Base-by-base conservation (phyloP, 1,139 yeast genomes). In the Suhomyces kunorum region DNA sequence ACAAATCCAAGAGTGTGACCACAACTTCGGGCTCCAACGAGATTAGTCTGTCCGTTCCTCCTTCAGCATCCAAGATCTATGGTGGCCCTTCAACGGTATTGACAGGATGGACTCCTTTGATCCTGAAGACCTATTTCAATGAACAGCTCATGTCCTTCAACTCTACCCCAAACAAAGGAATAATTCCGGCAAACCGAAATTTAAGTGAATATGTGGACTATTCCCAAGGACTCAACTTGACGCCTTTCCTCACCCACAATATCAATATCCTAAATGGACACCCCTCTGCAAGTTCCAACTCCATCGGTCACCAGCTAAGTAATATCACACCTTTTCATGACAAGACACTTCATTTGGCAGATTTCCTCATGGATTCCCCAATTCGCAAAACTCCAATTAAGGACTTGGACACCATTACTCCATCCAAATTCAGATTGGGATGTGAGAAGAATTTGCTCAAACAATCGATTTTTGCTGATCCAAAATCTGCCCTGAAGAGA, bases 361-460 rank as follows among this genome's bases (percentile, higher is more conserved):
- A 72, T 47, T 71, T 72, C 42, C 71, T 69, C 50, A 70, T 68
- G 60, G 78, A 72, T 43, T 64, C 73, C 8, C 78, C 78, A 9
- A 66, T 70, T 26, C 54, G 46, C 3, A 40, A 46, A 30, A 58
- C 66, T 3, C 71, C 73, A 2, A 45, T 61, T 7, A 64, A 58
- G 42, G 72, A 67, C 32, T 44, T 66, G 35, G 72, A 64, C 34
- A 65, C 76, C 2, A 68, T 71, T 18, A 72, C 78, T 2, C 77
- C 78, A 2, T 68, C 75, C 3, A 66, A 64, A 44, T 72, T 71
- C 42, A 59, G 49, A 34, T 44, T 68, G 12, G 58, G 55, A 14
- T 57, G 58, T 35, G 61, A 50, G 28, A 48, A 46, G 37, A 49
- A 40, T 37, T 39, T 40, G 29, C 50, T 55, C 31, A 56, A 51